Base-by-base conservation (phyloP, 2,329 filamentous ascomycete genomes). In the Dendryphion nanum region DNA sequence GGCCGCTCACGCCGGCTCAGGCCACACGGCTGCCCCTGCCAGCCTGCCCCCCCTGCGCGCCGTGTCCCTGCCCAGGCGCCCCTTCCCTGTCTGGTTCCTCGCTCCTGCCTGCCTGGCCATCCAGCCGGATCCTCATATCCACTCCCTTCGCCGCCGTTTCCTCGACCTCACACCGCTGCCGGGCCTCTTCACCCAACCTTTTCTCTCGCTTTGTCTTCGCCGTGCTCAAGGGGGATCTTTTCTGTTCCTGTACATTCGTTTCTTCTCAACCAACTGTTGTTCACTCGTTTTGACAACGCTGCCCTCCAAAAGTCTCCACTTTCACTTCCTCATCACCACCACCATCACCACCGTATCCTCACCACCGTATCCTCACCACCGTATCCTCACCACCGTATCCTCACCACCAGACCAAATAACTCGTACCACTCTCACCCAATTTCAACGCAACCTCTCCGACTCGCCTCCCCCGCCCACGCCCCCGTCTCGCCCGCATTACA, bases 231-330 rank as follows among this genome's bases (percentile, higher is more conserved):
- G 18, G 18, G 26, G 12, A 12, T 21, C 18, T 45, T 47, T 35
- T 18, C 31, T 21, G 7, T 10, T 10, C 8, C 10, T 33, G 40
- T 48, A 33, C 47, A 40, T 55, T 58, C 53, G 46, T 50, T 61
- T 55, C 14, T 18, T 36, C 39, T 33, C 17, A 18, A 23, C 50
- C 44, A 50, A 43, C 44, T 58, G 55, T 51, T 59, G 55, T 55
- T 60, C 59, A 53, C 51, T 61, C 58, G 54, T 53, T 61, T 55
- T 41, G 49, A 50, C 56, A 59, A 47, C 57, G 38, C 38, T 41
- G 44, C 16, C 16, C 10, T 30, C 16, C 8, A 13, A n/a, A 16
- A 17, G 29, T 30, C 29, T 17, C 15, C 16, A 10, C 8, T 30
- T 30, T 41, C 38, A 37, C 39, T 30, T 24, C 26, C 29, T 30